Conservation (phyloP, 257 asterid species). For the Solanum appendiculatum region DNA sequence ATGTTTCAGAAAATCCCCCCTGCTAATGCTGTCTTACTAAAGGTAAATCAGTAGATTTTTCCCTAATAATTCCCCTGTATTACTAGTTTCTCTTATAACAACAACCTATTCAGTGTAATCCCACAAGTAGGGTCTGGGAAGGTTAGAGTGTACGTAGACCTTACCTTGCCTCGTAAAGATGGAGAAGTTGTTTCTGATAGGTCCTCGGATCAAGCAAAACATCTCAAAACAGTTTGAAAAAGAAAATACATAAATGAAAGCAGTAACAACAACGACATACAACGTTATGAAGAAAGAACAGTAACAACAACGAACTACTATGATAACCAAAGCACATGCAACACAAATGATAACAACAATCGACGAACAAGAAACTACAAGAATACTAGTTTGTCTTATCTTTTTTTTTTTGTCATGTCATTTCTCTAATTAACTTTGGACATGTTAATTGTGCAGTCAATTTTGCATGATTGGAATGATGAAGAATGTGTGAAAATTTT, state of each 20-base stretch:
- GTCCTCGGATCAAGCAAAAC: background rate
- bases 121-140: background rate
- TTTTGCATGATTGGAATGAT: conserved; percentile 21
- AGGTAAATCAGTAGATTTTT: background rate
- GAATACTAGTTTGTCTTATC: background rate
- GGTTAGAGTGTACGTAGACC: background rate
- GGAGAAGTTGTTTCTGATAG: no score
- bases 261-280: background rate
- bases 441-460: conserved; percentile 4
- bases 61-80: background rate
- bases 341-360: background rate
- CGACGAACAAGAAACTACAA: background rate
- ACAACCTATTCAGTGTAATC: background rate
- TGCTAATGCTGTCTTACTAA: conserved; percentile 7
- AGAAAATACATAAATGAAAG: background rate
- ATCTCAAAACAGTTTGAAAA: background rate
- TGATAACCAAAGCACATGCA: background rate
- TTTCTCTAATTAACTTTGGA: background rate
- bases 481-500: conserved; percentile 7
- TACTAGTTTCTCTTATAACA: background rate
- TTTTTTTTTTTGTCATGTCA: background rate
- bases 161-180: background rate
- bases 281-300: background rate
- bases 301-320: background rate
- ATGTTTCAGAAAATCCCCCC: conserved; percentile 9